Percentiles rank a stretch among this genome's conserved stretches.
Conservation (phyloP, 768 basidiomycete species). For the Xanthoconium stramineum region DNA sequence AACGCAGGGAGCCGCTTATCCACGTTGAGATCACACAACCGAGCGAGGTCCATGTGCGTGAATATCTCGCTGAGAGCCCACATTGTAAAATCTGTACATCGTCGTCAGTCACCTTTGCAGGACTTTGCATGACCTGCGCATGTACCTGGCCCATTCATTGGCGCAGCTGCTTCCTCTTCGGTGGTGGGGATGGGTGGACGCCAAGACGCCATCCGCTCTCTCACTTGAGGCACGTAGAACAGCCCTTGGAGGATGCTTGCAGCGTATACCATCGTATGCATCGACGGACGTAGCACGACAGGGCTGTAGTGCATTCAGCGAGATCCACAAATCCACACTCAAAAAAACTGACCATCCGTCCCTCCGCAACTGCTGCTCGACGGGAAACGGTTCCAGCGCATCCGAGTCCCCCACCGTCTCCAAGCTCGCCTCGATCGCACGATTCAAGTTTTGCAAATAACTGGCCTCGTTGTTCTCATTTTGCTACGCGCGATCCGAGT, state of each 20-base stretch:
- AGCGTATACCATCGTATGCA: slow-evolving; percentile 51
- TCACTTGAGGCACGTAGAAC: slow-evolving; percentile 70
- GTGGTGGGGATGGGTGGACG: slow-evolving; percentile 23
- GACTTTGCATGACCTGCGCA: slow-evolving; percentile 15
- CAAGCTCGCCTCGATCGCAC: slow-evolving; percentile 71
- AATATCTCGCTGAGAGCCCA: slow-evolving; percentile 65
- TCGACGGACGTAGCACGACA: slow-evolving; percentile 61
- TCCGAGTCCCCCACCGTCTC: slow-evolving; percentile 45
- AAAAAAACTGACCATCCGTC: slow-evolving; percentile 50
- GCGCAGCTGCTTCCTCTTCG: slow-evolving; percentile 21
- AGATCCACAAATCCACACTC: not conserved
- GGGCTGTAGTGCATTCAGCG: slow-evolving; percentile 44
- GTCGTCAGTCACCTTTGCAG: not conserved
- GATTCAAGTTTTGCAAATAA: slow-evolving; percentile 62
- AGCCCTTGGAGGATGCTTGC: slow-evolving; percentile 54
- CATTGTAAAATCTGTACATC: slow-evolving; percentile 42
- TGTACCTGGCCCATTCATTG: slow-evolving; percentile 37
- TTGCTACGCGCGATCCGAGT: slow-evolving; percentile 20
- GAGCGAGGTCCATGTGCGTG: slow-evolving; percentile 65
- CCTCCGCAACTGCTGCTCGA: slow-evolving; percentile 52
- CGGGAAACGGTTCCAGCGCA: slow-evolving; percentile 50
- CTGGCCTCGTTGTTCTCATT: slow-evolving; percentile 38
- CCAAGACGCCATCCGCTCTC: slow-evolving; percentile 40
- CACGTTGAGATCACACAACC: slow-evolving; percentile 53
- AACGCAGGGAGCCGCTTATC: slow-evolving; percentile 49